phyloP scores from a whole-genome alignment of 2,329 filamentous ascomycete genomes.

The Cladosporium sp. region DNA sequence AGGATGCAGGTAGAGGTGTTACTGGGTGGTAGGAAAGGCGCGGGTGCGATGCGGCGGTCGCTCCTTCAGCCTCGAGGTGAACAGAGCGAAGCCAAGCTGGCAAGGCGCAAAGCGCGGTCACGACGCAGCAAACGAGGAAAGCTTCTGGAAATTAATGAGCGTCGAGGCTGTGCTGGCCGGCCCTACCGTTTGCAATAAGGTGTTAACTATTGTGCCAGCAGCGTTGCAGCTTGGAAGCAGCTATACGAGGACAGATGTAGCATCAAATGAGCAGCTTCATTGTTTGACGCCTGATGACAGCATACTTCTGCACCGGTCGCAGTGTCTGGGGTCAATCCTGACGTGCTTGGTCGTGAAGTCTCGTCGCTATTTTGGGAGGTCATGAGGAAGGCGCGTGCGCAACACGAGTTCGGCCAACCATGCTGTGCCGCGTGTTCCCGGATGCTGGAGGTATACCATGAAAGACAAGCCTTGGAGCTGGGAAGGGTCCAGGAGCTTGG shows the following conservation, averaged over 20 bases:
- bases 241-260: no score
- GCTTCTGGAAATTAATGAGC: slow-evolving; percentile 7
- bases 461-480: neutral
- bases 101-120: neutral
- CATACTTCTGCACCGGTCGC: no score
- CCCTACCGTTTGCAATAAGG: no score
- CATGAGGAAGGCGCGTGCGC: neutral
- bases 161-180: slow-evolving; percentile 1
- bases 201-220: no score
- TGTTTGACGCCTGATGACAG: no score
- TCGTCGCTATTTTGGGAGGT: neutral
- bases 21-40: neutral
- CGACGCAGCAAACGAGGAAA: slow-evolving; percentile 7
- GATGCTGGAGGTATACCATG: no score
- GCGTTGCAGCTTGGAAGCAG: no score
- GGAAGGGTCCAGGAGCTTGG: neutral
- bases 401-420: neutral
- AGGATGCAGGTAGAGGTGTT: neutral
- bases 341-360: neutral
- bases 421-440: neutral
- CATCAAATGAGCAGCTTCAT: no score
- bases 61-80: neutral
- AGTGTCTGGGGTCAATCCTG: neutral
- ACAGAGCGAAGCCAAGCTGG: neutral
- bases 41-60: neutral